These are phyloP conservation scores for Metarhizium anisopliae DNA, from an alignment of 2,329 filamentous ascomycete genomes.

Conservation along the genomic window DNA sequence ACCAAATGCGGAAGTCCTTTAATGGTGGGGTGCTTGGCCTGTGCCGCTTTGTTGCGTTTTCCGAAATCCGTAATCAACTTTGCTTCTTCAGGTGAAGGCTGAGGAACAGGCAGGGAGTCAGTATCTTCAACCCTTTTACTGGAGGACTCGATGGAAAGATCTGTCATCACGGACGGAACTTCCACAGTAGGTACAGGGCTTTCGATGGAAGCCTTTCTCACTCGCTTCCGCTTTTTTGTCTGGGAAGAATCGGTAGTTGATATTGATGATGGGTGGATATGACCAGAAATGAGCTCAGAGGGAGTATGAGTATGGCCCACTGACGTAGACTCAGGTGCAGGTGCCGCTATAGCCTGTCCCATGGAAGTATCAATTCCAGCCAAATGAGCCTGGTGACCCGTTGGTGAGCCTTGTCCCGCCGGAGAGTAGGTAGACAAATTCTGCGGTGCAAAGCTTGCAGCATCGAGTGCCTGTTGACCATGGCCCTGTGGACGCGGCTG, in stretches of 20 bases:
- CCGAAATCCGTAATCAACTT: slow-evolving; percentile 27
- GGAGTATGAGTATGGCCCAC: not conserved
- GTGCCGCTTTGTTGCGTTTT: slow-evolving; percentile 27
- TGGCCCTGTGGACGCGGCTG: slow-evolving; percentile 10
- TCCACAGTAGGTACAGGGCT: slow-evolving; percentile 15
- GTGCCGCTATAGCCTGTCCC: not conserved
- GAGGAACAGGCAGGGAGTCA: slow-evolving; percentile 21
- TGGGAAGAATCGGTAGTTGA: slow-evolving; percentile 17
- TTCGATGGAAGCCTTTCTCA: slow-evolving; percentile 18
- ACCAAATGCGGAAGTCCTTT: slow-evolving; percentile 29
- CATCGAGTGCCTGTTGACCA: slow-evolving; percentile 14
- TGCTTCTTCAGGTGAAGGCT: slow-evolving; percentile 24
- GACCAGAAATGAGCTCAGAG: not conserved
- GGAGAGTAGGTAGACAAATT: slow-evolving; percentile 1
- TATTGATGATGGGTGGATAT: not conserved
- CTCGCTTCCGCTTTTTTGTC: slow-evolving; percentile 30
- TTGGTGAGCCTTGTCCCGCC: slow-evolving; percentile 6
- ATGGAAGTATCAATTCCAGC: slow-evolving; percentile 1
- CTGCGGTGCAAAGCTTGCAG: slow-evolving; percentile 6
- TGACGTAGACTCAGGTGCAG: not conserved
- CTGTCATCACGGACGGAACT: slow-evolving; percentile 13
- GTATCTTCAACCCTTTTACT: slow-evolving; percentile 26
- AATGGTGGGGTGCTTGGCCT: slow-evolving; percentile 28
- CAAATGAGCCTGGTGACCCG: slow-evolving; percentile 9
- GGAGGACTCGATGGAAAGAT: slow-evolving; percentile 20